Percentiles rank a stretch among this genome's conserved stretches.
phyloP scores from a whole-genome alignment of 805 yeast genomes.

The Cyberlindnera galapagoensis region DNA sequence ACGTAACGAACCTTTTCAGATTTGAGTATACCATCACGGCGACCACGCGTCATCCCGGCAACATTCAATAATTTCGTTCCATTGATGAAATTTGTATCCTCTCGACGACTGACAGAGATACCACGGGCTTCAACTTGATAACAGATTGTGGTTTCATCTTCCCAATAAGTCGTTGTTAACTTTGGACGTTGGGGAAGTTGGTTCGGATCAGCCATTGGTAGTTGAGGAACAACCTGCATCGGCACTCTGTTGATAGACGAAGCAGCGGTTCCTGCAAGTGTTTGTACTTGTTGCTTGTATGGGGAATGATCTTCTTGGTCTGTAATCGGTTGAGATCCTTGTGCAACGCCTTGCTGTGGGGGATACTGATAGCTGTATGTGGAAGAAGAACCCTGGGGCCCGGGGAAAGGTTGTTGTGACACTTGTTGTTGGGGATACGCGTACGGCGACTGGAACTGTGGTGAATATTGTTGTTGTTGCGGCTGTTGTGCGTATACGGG shows the following conservation, averaged over 20 bases:
- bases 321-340: background rate
- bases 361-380: too few species aligned
- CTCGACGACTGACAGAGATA: conserved; percentile 60
- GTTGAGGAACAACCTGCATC: conserved; percentile 13
- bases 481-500: conserved; percentile 2
- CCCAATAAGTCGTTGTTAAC: conserved; percentile 72
- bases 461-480: background rate
- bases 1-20: conserved; percentile 63
- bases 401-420: too few species aligned
- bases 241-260: conserved; percentile 12
- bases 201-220: conserved; percentile 20
- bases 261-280: conserved; percentile 1
- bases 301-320: too few species aligned
- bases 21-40: conserved; percentile 65
- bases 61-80: conserved; percentile 66
- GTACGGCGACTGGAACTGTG: background rate
- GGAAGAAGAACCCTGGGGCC: too few species aligned
- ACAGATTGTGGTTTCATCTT: conserved; percentile 64
- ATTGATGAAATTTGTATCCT: conserved; percentile 67
- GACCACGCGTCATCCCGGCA: conserved; percentile 68
- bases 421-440: background rate
- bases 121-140: conserved; percentile 69
- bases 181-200: conserved; percentile 44
- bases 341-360: background rate
- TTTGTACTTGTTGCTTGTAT: background rate